These are phyloP conservation scores for Ganoderma lucidum DNA, from an alignment of 1,284 basidiomycete genomes.

Conservation along the genomic window DNA sequence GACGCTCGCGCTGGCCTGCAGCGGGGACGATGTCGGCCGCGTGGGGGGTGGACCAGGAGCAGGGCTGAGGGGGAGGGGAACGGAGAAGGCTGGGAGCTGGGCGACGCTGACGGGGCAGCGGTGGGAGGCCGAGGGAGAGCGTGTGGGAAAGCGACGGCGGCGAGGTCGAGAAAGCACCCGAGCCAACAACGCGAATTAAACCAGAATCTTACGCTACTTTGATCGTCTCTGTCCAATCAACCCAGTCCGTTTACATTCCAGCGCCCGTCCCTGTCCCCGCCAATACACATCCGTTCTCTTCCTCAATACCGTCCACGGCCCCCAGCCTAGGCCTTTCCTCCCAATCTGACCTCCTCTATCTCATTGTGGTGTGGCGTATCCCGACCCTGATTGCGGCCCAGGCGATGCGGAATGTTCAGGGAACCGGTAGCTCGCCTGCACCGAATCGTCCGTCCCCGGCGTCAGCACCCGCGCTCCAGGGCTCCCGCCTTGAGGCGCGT, in stretches of 20 bases:
- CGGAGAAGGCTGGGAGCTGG: background rate
- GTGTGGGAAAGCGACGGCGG: slow-evolving; percentile 15
- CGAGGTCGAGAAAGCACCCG: slow-evolving; percentile 13
- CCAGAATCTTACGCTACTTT: slow-evolving; percentile 27
- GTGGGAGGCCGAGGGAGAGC: slow-evolving; percentile 11
- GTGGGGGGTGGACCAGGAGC: background rate
- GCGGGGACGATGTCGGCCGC: background rate
- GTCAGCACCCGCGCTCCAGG: slow-evolving; percentile 38
- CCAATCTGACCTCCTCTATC: slow-evolving; percentile 7
- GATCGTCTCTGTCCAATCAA: slow-evolving; percentile 30
- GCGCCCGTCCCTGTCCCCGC: slow-evolving; percentile 6
- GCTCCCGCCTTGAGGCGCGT: slow-evolving; percentile 35
- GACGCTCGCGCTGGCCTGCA: slow-evolving; percentile 19
- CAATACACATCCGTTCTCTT: slow-evolving; percentile 1
- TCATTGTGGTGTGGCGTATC: slow-evolving; percentile 44
- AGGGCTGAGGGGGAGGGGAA: background rate
- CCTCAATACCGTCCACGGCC: background rate
- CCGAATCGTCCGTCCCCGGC: slow-evolving; percentile 34
- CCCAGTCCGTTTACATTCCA: slow-evolving; percentile 14
- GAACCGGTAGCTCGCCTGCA: slow-evolving; percentile 39
- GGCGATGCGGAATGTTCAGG: slow-evolving; percentile 43
- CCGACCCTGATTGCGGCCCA: slow-evolving; percentile 43
- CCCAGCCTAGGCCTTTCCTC: background rate
- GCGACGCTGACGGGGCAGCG: background rate
- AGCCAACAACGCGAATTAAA: slow-evolving; percentile 20